phyloP scores from a whole-genome alignment of 2,329 filamentous ascomycete species.

The Colletotrichum sp. region DNA sequence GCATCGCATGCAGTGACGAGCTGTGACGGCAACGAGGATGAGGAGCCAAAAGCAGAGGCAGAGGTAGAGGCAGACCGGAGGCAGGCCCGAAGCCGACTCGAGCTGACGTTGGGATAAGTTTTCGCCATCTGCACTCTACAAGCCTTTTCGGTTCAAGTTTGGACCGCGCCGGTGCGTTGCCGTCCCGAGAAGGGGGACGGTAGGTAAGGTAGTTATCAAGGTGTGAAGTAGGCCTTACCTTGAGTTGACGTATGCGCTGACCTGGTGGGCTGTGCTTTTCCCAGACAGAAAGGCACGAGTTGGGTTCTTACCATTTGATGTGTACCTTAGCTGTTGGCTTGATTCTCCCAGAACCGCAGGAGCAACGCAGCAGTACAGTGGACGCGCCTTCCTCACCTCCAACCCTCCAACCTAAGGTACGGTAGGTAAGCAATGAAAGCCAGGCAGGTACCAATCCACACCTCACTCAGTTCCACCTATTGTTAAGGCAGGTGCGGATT shows the following conservation, averaged over 20 bases:
- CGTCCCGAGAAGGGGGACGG: neutral
- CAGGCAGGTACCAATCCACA: too few relatives aligned
- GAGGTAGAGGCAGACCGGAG: neutral
- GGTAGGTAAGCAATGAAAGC: too few relatives aligned
- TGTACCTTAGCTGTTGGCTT: neutral
- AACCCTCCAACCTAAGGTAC: too few relatives aligned
- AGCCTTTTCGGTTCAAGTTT: neutral
- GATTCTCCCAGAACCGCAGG: neutral
- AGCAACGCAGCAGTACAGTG: neutral
- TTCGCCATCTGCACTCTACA: neutral
- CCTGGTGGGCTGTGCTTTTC: neutral
- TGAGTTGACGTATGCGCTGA: neutral
- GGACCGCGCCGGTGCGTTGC: conserved; percentile 2
- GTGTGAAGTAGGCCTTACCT: neutral
- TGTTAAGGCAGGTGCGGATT: neutral
- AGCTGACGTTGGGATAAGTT: conserved; percentile 16
- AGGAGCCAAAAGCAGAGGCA: neutral
- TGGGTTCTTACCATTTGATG: neutral
- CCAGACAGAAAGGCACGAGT: neutral
- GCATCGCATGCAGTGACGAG: neutral
- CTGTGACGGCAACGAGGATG: neutral
- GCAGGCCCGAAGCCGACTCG: conserved; percentile 1
- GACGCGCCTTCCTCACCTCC: neutral
- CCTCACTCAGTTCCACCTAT: neutral
- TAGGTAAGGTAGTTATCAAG: neutral